Evolutionary conservation across 148 eudicot genomes (phyloP).

Genomic region (Tetragonia tetragonoides): DNA sequence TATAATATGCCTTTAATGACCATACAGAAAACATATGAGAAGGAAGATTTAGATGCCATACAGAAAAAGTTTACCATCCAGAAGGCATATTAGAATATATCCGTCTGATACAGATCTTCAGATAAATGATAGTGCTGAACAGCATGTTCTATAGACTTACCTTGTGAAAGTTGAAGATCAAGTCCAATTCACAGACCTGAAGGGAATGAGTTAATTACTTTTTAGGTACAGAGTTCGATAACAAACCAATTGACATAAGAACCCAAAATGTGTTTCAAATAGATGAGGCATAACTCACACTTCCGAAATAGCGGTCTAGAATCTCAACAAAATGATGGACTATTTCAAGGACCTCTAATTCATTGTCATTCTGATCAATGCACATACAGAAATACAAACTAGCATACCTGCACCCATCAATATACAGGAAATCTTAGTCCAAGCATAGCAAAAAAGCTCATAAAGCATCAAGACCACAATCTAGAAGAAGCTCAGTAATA

Average conservation of each 20-base stretch:
- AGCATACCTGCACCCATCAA: slow-evolving; percentile 60
- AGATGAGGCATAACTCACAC: slow-evolving; percentile 55
- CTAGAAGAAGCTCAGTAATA: not conserved
- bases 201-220: slow-evolving; percentile 15
- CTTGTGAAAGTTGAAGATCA: slow-evolving; percentile 95
- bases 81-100: not conserved
- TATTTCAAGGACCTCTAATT: slow-evolving; percentile 85
- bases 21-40: slow-evolving; percentile 4
- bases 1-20: slow-evolving; percentile 70
- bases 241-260: slow-evolving; percentile 1
- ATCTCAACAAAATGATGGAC: slow-evolving; percentile 90
- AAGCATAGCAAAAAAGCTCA: not conserved
- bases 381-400: slow-evolving; percentile 98
- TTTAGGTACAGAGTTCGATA: not conserved
- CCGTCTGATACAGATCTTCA: not conserved
- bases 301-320: slow-evolving; percentile 93
- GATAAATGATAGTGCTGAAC: not conserved
- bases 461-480: not conserved
- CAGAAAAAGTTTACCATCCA: not conserved
- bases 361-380: slow-evolving; percentile 86
- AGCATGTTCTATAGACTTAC: slow-evolving; percentile 35
- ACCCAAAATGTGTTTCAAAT: not conserved
- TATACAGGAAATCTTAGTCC: not conserved
- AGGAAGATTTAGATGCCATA: not conserved
- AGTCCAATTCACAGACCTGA: slow-evolving; percentile 92